Evolutionary conservation across 2,329 filamentous ascomycete species (phyloP), one percentile per base, ranked within the genome.

Genomic region (Ophiostoma montium): DNA sequence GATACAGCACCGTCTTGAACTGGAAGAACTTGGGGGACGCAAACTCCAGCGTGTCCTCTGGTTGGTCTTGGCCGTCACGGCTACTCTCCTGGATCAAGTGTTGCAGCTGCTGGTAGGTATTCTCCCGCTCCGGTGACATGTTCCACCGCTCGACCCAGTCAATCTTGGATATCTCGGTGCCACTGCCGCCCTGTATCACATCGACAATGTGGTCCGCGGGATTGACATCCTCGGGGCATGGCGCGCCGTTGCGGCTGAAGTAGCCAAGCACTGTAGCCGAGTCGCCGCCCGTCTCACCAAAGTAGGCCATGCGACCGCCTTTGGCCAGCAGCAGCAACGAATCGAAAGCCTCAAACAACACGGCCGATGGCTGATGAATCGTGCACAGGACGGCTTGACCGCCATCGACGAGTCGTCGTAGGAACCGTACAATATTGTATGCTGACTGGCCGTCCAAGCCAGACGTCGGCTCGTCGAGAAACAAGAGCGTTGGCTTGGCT

Each of bases 281-380:
- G 63, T 84, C 80, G 56, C 82, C 66, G 55, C 86, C 86, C 51
- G 90, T 52, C 11, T 53, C 80, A 49, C 84, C 86, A 59, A 87
- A 90, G 69, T 90, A 92, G 39, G 89, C 82, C 1, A 84, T 87
- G 60, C 71, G 75, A 48, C 86, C 86, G 50, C 85, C 85, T 60
- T 76, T 81, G 32, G 81, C 80, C n/a, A 92, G 69, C 69, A 90
- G 86, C 27, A 90, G 71, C 8, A 92, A 74, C 50, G 84, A 77
- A 59, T 92, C 85, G 61, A 92, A 95, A 51, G 86, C 83, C 63
- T 95, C 86, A 70, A 95, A 95, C 48, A 96, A 74, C 76, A 94
- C 88, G 36, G 88, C 88, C 13, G 87, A 94, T n/a, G 89, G 89
- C 64, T 96, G 90, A 63, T 96, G 89, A 52, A 95, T 95, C 0